Evolutionary conservation across 129 eudicot genomes (phyloP).

Genomic region (Gnaphalium uliginosum): DNA sequence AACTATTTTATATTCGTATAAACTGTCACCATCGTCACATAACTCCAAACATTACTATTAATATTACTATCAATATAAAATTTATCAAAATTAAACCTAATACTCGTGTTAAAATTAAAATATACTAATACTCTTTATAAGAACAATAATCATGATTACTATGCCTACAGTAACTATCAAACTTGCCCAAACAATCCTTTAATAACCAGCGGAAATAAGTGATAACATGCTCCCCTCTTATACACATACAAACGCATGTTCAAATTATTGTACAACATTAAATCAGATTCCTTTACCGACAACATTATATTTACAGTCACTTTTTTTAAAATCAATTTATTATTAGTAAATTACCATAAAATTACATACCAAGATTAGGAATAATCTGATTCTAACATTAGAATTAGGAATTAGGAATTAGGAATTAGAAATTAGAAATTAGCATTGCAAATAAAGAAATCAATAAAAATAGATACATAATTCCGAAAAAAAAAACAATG

Average conservation of each 20-base stretch:
- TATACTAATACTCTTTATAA: too few species aligned
- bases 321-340: background rate
- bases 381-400: constrained; percentile 29
- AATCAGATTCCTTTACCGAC: constrained; percentile 38
- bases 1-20: constrained; percentile 36
- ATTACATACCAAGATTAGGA: background rate
- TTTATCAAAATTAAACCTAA: too few species aligned
- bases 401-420: too few species aligned
- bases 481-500: background rate
- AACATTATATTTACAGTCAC: constrained; percentile 15
- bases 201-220: too few species aligned
- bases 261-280: background rate
- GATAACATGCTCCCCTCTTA: background rate
- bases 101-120: too few species aligned
- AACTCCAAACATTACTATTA: constrained; percentile 15
- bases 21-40: constrained; percentile 31
- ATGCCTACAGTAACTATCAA: too few species aligned
- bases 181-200: background rate
- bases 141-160: too few species aligned
- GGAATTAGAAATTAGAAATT: too few species aligned
- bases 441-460: background rate
- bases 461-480: constrained; percentile 18
- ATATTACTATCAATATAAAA: too few species aligned
- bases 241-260: constrained; percentile 12
- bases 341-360: background rate